Evolutionary conservation across 2,329 filamentous ascomycete genomes (phyloP).

Genomic region (Sclerotiophoma versabilis): DNA sequence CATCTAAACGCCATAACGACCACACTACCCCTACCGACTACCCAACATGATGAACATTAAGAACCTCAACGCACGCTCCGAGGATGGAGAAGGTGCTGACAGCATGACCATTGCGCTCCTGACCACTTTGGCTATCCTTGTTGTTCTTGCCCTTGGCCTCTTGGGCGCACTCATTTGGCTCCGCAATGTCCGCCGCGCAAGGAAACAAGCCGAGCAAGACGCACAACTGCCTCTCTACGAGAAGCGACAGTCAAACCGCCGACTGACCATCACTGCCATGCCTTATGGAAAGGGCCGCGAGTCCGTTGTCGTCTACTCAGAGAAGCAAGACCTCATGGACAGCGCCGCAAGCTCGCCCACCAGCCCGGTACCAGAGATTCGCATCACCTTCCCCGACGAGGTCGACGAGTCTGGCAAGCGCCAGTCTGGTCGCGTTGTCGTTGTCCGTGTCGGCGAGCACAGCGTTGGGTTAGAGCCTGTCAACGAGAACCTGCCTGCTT

Average conservation of each 20-base stretch:
- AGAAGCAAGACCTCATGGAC: constrained; percentile 79
- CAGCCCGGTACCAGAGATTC: constrained; percentile 89
- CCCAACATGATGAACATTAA: constrained; percentile 53
- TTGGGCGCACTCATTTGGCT: constrained; percentile 74
- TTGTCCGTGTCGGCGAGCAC: constrained; percentile 88
- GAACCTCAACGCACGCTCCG: constrained; percentile 60
- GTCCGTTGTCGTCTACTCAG: constrained; percentile 76
- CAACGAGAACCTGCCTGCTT: constrained; percentile 80
- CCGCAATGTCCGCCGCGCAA: constrained; percentile 66
- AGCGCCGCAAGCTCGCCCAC: constrained; percentile 78
- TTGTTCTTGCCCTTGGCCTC: constrained; percentile 74
- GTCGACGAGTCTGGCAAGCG: constrained; percentile 81
- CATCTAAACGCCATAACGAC: constrained; percentile 33
- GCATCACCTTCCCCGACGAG: constrained; percentile 97
- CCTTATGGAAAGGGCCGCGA: constrained; percentile 63
- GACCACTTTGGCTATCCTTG: constrained; percentile 78
- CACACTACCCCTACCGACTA: constrained; percentile 18
- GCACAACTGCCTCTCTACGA: constrained; percentile 71
- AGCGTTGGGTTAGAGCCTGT: constrained; percentile 90
- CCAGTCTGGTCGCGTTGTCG: constrained; percentile 85
- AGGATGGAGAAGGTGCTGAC: constrained; percentile 59
- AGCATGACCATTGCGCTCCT: constrained; percentile 75
- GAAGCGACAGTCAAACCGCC: constrained; percentile 61
- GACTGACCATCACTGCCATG: constrained; percentile 61
- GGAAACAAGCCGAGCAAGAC: constrained; percentile 57